Percentiles rank a stretch among this genome's conserved stretches.
Conservation (phyloP, 352 stramenopile genomes). For the Globisporangium abappressorium region DNA sequence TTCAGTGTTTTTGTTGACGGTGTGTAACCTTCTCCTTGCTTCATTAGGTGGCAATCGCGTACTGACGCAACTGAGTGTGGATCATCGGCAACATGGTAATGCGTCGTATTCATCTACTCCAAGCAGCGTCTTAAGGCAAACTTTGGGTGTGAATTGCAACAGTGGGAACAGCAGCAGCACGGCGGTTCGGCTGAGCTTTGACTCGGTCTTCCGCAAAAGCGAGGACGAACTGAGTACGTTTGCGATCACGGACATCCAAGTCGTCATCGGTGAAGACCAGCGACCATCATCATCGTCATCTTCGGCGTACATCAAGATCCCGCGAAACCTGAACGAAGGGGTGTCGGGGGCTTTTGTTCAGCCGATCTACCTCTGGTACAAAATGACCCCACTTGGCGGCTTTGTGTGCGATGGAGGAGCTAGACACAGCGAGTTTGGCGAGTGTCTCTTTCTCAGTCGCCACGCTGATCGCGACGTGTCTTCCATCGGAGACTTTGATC, state of each 20-base stretch:
- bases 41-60: conserved; percentile 19
- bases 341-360: conserved; percentile 17
- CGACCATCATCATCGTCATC: conserved; percentile 25
- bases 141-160: conserved; percentile 31
- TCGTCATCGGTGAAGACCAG: conserved; percentile 36
- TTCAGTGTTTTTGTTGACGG: background rate
- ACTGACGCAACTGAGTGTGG: conserved; percentile 37
- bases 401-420: conserved; percentile 50
- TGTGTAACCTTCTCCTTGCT: background rate
- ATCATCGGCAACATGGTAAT: background rate
- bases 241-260: conserved; percentile 60
- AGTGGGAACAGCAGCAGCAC: conserved; percentile 23
- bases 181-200: conserved; percentile 31
- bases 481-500: conserved; percentile 24
- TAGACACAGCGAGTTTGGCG: conserved; percentile 55
- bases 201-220: conserved; percentile 16
- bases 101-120: conserved; percentile 12
- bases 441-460: conserved; percentile 63
- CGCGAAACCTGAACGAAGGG: conserved; percentile 52
- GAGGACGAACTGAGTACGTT: conserved; percentile 32
- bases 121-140: background rate
- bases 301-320: conserved; percentile 48
- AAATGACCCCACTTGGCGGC: conserved; percentile 40
- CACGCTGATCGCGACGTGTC: conserved; percentile 20
- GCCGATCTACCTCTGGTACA: conserved; percentile 60